These are phyloP conservation scores for Coprinellus aureogranulatus DNA, from an alignment of 768 basidiomycete genomes.

Conservation along the genomic window DNA sequence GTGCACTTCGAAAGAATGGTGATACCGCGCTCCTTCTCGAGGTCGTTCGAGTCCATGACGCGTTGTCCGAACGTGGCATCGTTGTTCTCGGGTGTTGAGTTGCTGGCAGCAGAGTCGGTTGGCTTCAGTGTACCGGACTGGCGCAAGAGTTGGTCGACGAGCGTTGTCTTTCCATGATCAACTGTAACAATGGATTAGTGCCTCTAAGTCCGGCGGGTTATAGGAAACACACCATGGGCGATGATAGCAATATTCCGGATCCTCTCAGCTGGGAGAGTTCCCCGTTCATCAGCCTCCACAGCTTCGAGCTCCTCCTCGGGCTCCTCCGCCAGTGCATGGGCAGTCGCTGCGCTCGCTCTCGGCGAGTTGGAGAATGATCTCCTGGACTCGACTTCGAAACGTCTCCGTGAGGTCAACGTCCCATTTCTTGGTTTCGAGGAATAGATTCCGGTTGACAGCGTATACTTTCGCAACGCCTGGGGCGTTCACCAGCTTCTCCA, in stretches of 20 bases:
- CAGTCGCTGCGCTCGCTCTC: neutral
- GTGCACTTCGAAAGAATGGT: conserved; percentile 62
- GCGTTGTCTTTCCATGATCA: conserved; percentile 53
- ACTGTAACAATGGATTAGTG: conserved; percentile 26
- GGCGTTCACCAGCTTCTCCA: conserved; percentile 25
- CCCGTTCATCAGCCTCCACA: neutral
- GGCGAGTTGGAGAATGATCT: neutral
- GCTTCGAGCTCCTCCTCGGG: neutral
- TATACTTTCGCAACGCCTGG: too few relatives aligned
- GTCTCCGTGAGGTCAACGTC: too few relatives aligned
- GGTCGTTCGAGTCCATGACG: conserved; percentile 52
- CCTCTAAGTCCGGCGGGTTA: neutral
- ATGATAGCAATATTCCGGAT: conserved; percentile 52
- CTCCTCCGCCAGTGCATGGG: neutral
- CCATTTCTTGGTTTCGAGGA: neutral
- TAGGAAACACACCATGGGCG: conserved; percentile 41
- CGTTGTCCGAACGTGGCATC: conserved; percentile 35
- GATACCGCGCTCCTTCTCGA: conserved; percentile 59
- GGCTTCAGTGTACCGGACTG: conserved; percentile 47
- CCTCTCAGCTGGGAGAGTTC: conserved; percentile 21
- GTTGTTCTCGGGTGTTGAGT: conserved; percentile 23
- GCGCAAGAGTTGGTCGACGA: conserved; percentile 50
- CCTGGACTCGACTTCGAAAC: neutral
- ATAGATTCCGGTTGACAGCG: neutral
- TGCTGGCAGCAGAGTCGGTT: conserved; percentile 30